Evolutionary conservation across 768 basidiomycete species (phyloP).

Genomic region (Russula griseocarnosa): DNA sequence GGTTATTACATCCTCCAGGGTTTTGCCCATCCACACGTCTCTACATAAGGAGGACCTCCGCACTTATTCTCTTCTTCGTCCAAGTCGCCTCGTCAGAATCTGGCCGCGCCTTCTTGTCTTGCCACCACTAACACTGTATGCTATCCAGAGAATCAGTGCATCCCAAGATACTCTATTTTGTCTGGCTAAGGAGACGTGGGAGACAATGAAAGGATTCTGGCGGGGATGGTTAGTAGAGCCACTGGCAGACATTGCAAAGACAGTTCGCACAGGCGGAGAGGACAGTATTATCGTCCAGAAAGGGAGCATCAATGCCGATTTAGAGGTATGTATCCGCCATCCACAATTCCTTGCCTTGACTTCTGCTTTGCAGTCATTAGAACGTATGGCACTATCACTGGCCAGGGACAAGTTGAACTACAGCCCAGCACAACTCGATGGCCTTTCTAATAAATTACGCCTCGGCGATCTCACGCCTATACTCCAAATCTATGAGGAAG

Average conservation of each 20-base stretch:
- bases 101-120: conserved; percentile 83
- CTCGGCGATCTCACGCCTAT: conserved; percentile 85
- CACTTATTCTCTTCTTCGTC: conserved; percentile 52
- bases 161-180: conserved; percentile 57
- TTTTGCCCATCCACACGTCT: conserved; percentile 27
- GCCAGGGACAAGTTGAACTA: conserved; percentile 78
- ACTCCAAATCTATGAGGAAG: conserved; percentile 83
- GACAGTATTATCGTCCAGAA: conserved; percentile 69
- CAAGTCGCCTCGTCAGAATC: conserved; percentile 58
- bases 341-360: neutral
- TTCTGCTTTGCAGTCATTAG: conserved; percentile 58
- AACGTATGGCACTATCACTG: conserved; percentile 86
- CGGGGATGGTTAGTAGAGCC: conserved; percentile 85
- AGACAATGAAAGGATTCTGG: conserved; percentile 70
- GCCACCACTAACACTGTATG: conserved; percentile 61
- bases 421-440: conserved; percentile 55
- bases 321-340: conserved; percentile 52
- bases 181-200: conserved; percentile 53
- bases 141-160: conserved; percentile 48
- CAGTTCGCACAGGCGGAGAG: conserved; percentile 77
- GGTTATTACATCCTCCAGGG: conserved; percentile 10
- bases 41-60: conserved; percentile 30
- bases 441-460: conserved; percentile 60
- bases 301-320: conserved; percentile 80
- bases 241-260: conserved; percentile 72